Evolutionary conservation across 345 rosid genomes (phyloP), one percentile per base, ranked within the genome.

Genomic region (Linum lewisii): DNA sequence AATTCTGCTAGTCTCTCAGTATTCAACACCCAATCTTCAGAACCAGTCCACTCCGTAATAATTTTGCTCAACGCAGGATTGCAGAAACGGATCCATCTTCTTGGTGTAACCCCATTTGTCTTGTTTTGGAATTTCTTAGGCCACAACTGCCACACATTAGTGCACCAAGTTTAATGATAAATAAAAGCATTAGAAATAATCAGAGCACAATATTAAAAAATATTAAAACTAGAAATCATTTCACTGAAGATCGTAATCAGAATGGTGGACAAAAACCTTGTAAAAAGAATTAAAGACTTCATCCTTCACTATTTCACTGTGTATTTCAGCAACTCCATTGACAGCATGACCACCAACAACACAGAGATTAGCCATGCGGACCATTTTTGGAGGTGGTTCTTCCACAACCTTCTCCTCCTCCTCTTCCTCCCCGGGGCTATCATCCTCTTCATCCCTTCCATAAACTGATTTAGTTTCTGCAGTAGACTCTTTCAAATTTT

Each of bases 251-350:
- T 11, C 13, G 7, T 21, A 9, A 21, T 24, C 25, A 21, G 24
- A 21, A 52, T 7, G 56, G 25, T 24, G 15, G 24, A 52, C 24
- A 52, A 24, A n/a, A 9, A 80, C 90, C 88, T 84, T 50, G 34
- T 74, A 75, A 52, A 86, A 86, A 2, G 79, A 86, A 68, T 79
- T 79, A 63, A 82, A 86, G 14, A 84, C 95, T 64, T 82, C 88
- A 54, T 80, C 64, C 68, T 80, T 84, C 55, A 86, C 88, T 62
- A 86, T 86, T 66, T 86, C 86, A 68, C 84, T 86, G 51, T 86
- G 95, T 70, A 84, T 86, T 68, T 78, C 83, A 67, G 90, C 95
- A 56, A 82, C 95, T 26, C 90, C 95, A 66, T 86, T 87, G 15
- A 86, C 88, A 16, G 88, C 83, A 80, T 72, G 78, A 62, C 90